These are phyloP conservation scores for Fusarium mangiferae DNA, from an alignment of 2,329 filamentous ascomycete genomes.

Conservation along the genomic window DNA sequence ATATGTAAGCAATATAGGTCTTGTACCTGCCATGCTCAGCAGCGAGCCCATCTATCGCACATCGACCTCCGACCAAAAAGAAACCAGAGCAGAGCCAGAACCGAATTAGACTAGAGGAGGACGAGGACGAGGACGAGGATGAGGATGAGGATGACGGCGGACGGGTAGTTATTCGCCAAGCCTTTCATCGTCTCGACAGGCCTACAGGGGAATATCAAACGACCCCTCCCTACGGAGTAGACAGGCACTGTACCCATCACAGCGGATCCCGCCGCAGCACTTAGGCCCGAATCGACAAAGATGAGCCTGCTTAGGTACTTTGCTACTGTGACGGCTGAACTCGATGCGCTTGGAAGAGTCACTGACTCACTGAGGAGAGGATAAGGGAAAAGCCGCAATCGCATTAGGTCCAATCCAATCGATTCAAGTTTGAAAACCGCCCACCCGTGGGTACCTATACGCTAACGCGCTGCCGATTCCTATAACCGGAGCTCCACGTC, in stretches of 20 bases:
- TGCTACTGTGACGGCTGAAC: slow-evolving; percentile 1
- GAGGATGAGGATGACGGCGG: too few relatives aligned
- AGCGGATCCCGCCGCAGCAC: slow-evolving; percentile 33
- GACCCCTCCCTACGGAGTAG: too few relatives aligned
- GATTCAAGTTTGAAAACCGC: not conserved
- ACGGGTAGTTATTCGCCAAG: slow-evolving; percentile 24
- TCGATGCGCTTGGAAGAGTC: slow-evolving; percentile 28
- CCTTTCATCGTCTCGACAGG: slow-evolving; percentile 19
- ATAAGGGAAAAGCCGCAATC: not conserved
- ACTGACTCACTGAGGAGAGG: not conserved
- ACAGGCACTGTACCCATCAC: slow-evolving; percentile 21
- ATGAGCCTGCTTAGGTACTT: slow-evolving; percentile 6
- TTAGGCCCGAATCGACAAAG: slow-evolving; percentile 37
- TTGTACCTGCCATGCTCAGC: slow-evolving; percentile 9
- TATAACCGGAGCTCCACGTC: slow-evolving; percentile 9
- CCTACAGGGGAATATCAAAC: too few relatives aligned
- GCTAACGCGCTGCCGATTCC: slow-evolving; percentile 15
- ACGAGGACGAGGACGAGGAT: not conserved
- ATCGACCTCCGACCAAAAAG: slow-evolving; percentile 24
- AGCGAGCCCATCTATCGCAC: slow-evolving; percentile 26
- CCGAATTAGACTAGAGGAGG: not conserved
- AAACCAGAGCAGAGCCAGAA: not conserved
- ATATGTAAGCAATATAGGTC: too few relatives aligned
- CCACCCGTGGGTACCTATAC: not conserved
- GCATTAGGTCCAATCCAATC: slow-evolving; percentile 2